Evolutionary conservation across 2,329 filamentous ascomycete species (phyloP).

Genomic region (Pyrenophora graminea): DNA sequence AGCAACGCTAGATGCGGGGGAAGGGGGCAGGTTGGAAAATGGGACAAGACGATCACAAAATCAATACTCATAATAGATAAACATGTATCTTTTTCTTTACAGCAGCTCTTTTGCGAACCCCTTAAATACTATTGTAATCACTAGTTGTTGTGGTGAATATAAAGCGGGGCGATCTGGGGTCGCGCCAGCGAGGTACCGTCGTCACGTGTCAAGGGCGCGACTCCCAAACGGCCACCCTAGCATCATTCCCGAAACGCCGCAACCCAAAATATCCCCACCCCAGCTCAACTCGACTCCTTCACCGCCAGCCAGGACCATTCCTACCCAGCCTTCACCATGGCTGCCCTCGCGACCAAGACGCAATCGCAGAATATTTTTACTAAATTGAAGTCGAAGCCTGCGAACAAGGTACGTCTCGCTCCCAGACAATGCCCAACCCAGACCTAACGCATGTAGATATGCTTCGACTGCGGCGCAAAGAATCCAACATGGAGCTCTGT

Average conservation of each 20-base stretch:
- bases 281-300: slow-evolving; percentile 31
- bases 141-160: neutral
- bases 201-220: slow-evolving; percentile 20
- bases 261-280: slow-evolving; percentile 37
- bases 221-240: slow-evolving; percentile 23
- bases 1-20: neutral
- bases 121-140: too few species aligned
- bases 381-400: slow-evolving; percentile 90
- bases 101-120: too few species aligned
- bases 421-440: slow-evolving; percentile 21
- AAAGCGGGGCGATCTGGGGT: neutral
- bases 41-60: too few species aligned
- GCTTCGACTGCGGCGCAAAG: slow-evolving; percentile 97
- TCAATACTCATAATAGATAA: too few species aligned
- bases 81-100: too few species aligned
- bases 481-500: slow-evolving; percentile 99
- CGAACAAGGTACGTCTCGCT: slow-evolving; percentile 78
- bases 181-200: neutral
- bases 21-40: neutral
- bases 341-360: slow-evolving; percentile 79
- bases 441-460: slow-evolving; percentile 65
- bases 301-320: slow-evolving; percentile 25
- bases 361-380: slow-evolving; percentile 97
- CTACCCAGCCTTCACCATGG: slow-evolving; percentile 51
- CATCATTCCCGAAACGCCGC: slow-evolving; percentile 25